Conservation (phyloP, 345 rosid species). For the Camelina sativa region DNA sequence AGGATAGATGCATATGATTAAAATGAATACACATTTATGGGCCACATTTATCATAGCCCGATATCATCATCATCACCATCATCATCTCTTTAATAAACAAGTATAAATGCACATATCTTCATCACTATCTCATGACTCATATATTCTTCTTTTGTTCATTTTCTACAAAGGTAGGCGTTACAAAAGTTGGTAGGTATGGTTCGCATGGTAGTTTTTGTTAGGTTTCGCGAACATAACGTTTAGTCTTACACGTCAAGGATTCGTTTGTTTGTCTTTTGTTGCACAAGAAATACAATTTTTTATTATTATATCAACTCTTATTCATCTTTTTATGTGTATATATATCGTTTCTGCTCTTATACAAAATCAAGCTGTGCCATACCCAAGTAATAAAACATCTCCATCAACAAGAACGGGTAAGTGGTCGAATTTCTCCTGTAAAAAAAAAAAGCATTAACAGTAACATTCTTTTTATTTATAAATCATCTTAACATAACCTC, state of each 20-base stretch:
- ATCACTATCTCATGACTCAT: background rate
- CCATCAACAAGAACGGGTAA: constrained; percentile 4
- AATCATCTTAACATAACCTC: constrained; percentile 4
- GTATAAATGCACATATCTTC: too few species aligned
- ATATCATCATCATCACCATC: too few species aligned
- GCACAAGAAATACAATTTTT: background rate
- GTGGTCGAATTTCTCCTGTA: background rate
- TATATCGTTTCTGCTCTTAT: background rate
- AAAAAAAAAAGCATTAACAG: background rate
- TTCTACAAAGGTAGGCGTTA: background rate
- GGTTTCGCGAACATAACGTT: background rate
- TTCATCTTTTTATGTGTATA: background rate
- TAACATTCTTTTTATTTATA: constrained; percentile 7
- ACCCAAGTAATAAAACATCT: constrained; percentile 5
- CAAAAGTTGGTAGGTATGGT: background rate
- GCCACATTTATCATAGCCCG: background rate
- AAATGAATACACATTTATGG: background rate
- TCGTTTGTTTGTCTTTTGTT: background rate
- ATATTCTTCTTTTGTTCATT: background rate
- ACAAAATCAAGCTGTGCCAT: constrained; percentile 5
- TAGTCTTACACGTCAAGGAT: background rate
- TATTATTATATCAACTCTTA: background rate
- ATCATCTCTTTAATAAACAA: too few species aligned
- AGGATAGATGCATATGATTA: too few species aligned
- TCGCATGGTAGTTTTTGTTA: background rate